Evolutionary conservation across 768 basidiomycete species (phyloP).

Genomic region (Filobasidium wieringae): DNA sequence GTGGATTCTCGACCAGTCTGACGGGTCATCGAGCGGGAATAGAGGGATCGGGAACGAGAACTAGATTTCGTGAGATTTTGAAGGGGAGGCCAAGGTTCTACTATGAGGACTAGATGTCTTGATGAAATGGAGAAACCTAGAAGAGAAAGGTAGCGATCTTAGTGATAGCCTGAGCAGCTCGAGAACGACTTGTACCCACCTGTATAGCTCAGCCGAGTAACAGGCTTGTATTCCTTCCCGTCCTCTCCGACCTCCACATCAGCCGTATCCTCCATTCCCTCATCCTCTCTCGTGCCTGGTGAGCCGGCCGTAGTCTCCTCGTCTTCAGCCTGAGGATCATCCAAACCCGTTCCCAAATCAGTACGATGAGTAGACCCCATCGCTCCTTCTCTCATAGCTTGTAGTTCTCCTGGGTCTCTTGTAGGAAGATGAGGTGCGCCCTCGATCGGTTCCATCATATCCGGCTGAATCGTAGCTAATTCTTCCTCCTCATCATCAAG

Average conservation of each 20-base stretch:
- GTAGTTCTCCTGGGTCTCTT: background rate
- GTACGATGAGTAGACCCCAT: background rate
- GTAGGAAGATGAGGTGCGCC: background rate
- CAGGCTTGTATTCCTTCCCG: constrained; percentile 25
- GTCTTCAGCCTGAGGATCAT: constrained; percentile 1
- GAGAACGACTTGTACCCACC: constrained; percentile 22
- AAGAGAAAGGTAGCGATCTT: background rate
- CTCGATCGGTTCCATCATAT: background rate
- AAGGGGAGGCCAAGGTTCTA: constrained; percentile 37
- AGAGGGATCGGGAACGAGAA: constrained; percentile 28
- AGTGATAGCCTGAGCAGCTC: background rate
- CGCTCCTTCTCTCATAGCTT: constrained; percentile 7
- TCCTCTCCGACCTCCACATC: constrained; percentile 9
- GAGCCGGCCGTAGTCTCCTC: background rate
- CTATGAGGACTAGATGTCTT: constrained; percentile 34
- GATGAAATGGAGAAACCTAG: constrained; percentile 37
- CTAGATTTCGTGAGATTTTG: constrained; percentile 24
- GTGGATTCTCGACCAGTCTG: constrained; percentile 18
- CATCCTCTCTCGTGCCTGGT: background rate
- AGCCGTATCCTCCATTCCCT: background rate
- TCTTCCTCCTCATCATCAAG: constrained; percentile 20
- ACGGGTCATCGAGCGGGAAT: constrained; percentile 25
- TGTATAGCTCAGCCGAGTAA: constrained; percentile 29
- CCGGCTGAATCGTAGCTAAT: background rate
- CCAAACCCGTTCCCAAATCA: constrained; percentile 4